Percentiles rank a stretch among this genome's conserved stretches.
Evolutionary conservation across 371 early-diverging fungal species (phyloP).

Genomic region (Syncephalastrum sp.): DNA sequence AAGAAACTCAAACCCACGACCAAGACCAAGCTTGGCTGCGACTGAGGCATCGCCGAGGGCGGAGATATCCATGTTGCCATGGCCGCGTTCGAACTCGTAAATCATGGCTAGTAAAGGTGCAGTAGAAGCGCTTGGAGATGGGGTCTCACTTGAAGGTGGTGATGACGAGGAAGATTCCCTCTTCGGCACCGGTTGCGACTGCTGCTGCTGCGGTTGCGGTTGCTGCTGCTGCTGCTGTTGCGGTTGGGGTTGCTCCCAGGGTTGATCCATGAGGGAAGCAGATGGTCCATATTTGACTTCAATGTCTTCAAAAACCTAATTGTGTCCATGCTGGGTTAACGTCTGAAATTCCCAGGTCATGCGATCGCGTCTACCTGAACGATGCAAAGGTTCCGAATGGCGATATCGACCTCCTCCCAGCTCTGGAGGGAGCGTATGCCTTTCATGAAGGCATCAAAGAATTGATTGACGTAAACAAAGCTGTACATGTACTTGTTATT

Average conservation of each 20-base stretch:
- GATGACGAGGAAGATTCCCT: not conserved
- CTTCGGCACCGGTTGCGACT: not conserved
- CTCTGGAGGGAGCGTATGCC: constrained; percentile 48
- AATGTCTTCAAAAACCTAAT: constrained; percentile 52
- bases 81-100: constrained; percentile 56
- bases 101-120: constrained; percentile 46
- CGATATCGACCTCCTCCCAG: constrained; percentile 54
- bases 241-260: constrained; percentile 10
- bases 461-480: constrained; percentile 60
- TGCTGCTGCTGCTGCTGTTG: constrained; percentile 1
- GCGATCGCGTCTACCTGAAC: constrained; percentile 36
- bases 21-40: constrained; percentile 17
- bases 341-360: not conserved
- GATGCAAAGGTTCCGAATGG: constrained; percentile 51
- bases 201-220: not conserved
- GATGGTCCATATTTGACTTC: constrained; percentile 29
- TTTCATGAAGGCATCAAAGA: constrained; percentile 59
- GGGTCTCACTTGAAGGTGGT: not conserved
- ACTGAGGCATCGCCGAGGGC: constrained; percentile 18
- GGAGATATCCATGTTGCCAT: constrained; percentile 38
- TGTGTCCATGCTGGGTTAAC: not conserved
- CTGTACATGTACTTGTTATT: constrained; percentile 48
- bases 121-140: not conserved
- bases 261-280: constrained; percentile 13
- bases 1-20: constrained; percentile 22